phyloP scores from a whole-genome alignment of 1,284 basidiomycete species.

The Volvariella surrecta region DNA sequence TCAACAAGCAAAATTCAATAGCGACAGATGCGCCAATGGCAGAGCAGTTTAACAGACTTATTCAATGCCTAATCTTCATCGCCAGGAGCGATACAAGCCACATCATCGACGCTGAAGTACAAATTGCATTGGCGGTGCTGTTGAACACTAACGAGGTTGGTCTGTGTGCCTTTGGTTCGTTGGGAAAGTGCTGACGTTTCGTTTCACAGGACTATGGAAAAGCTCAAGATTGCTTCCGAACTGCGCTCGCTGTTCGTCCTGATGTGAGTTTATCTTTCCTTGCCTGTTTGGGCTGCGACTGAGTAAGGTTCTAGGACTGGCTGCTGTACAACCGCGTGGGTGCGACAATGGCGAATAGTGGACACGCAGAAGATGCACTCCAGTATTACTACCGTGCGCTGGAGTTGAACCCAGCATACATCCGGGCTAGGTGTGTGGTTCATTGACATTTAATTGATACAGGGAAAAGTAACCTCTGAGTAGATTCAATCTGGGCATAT shows the following conservation, averaged over 20 bases:
- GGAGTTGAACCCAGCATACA: conserved; percentile 87
- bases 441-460: conserved; percentile 4
- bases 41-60: conserved; percentile 40
- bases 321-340: conserved; percentile 93
- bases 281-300: background rate
- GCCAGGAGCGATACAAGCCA: conserved; percentile 44
- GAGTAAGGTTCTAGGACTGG: conserved; percentile 84
- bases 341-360: conserved; percentile 92
- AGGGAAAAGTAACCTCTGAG: conserved; percentile 1
- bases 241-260: conserved; percentile 83
- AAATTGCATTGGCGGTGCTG: conserved; percentile 90
- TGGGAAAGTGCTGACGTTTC: conserved; percentile 8
- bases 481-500: conserved; percentile 89
- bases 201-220: conserved; percentile 72
- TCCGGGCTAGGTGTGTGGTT: conserved; percentile 67
- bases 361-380: conserved; percentile 76
- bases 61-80: conserved; percentile 63
- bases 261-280: conserved; percentile 71
- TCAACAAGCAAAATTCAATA: conserved; percentile 26
- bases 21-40: conserved; percentile 22
- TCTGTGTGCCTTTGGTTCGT: conserved; percentile 3
- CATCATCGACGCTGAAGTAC: conserved; percentile 86
- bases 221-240: conserved; percentile 90
- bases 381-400: conserved; percentile 88
- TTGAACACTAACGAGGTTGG: conserved; percentile 84